phyloP scores from a whole-genome alignment of 1,284 basidiomycete genomes.

The Malassezia slooffiae region DNA sequence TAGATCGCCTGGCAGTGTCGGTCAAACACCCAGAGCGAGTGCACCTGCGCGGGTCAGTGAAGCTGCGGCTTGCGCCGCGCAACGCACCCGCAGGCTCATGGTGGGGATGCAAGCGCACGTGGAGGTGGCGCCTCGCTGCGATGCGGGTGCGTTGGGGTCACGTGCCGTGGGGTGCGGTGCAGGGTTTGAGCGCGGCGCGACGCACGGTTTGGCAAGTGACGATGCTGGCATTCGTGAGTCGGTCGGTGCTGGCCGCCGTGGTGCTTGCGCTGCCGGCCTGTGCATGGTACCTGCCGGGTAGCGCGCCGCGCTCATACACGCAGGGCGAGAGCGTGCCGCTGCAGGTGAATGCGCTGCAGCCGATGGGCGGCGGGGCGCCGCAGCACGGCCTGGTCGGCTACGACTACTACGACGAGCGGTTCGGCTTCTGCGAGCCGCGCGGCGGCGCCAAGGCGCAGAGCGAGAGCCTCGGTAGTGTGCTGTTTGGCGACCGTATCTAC shows the following conservation, averaged over 20 bases:
- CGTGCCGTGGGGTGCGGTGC: neutral
- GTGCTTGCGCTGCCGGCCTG: conserved; percentile 3
- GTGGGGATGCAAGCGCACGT: neutral
- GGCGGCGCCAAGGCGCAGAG: conserved; percentile 67
- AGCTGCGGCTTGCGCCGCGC: neutral
- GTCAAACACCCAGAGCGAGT: conserved; percentile 45
- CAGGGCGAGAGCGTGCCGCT: conserved; percentile 45
- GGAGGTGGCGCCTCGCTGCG: no score
- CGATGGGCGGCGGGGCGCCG: conserved; percentile 32
- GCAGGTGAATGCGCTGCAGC: conserved; percentile 45
- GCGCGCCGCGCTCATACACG: conserved; percentile 45
- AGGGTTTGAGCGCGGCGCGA: neutral
- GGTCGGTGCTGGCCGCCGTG: neutral
- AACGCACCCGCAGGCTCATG: conserved; percentile 9
- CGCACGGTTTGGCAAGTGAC: no score
- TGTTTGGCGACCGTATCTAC: conserved; percentile 93
- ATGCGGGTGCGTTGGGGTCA: conserved; percentile 1
- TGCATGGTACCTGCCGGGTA: conserved; percentile 48
- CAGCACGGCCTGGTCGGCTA: conserved; percentile 37
- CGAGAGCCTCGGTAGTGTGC: conserved; percentile 79
- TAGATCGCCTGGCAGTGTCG: conserved; percentile 40
- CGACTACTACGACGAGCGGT: conserved; percentile 74
- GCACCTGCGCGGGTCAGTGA: conserved; percentile 28
- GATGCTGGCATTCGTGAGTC: no score
- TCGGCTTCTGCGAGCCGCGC: conserved; percentile 75